Percentiles rank a stretch among this genome's conserved stretches.
Evolutionary conservation across 1,139 yeast genomes (phyloP).

Genomic region (Kodamaea suecica): DNA sequence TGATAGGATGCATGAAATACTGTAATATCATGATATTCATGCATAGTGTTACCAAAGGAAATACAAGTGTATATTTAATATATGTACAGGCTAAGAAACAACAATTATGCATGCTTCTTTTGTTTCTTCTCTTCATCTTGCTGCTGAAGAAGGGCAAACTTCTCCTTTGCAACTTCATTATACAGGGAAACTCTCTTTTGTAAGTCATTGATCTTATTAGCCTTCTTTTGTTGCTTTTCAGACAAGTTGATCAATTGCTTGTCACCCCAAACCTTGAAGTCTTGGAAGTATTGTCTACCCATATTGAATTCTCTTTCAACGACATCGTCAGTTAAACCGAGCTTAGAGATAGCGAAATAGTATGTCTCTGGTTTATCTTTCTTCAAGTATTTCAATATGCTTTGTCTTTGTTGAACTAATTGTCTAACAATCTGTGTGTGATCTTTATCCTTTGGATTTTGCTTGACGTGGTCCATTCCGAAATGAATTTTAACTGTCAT

Average conservation of each 20-base stretch:
- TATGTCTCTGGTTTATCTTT: constrained; percentile 75
- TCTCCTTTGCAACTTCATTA: constrained; percentile 41
- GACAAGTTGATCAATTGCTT: constrained; percentile 42
- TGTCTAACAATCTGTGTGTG: constrained; percentile 72
- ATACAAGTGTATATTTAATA: constrained; percentile 1
- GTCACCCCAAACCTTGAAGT: constrained; percentile 78
- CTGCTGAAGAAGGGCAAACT: constrained; percentile 26
- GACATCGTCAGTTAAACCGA: constrained; percentile 82
- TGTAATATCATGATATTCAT: too few relatives aligned
- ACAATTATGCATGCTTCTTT: not conserved
- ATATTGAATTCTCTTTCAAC: constrained; percentile 78
- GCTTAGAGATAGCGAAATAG: constrained; percentile 79
- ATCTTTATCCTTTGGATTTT: constrained; percentile 68
- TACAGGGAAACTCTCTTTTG: constrained; percentile 42
- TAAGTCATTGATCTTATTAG: constrained; percentile 30
- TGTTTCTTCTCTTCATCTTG: constrained; percentile 1
- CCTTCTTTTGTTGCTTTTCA: constrained; percentile 40
- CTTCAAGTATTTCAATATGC: constrained; percentile 75
- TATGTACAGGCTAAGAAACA: constrained; percentile 5
- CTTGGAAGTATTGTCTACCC: constrained; percentile 81
- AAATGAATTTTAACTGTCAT: constrained; percentile 78
- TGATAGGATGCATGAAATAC: too few relatives aligned
- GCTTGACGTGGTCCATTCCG: constrained; percentile 71
- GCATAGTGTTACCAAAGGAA: too few relatives aligned
- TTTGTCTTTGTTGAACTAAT: constrained; percentile 86